Base-by-base conservation (phyloP, 163 green algal genomes). In the Trebouxia gelatinosa region DNA sequence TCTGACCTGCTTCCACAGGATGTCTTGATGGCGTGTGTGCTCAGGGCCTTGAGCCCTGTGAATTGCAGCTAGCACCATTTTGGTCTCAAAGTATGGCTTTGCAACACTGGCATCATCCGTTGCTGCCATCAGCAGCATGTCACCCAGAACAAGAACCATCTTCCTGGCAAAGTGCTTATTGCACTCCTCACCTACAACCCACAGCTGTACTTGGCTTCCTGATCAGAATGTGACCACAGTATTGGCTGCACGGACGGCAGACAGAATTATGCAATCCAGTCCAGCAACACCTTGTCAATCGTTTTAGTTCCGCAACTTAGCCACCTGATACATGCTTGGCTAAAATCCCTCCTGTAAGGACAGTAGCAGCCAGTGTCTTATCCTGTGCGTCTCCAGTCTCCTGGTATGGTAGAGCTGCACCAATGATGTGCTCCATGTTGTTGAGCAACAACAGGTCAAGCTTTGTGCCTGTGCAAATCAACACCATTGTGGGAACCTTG, bases 111-210 rank as follows among this genome's bases (percentile, higher is more conserved):
- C 13, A 21, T 35, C 74, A 23, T 80, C 82, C 11, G 37, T 57
- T 21, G 75, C 82, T 59, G 80, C n/a, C n/a, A n/a, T 77, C 37
- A 82, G 75, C 79, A 87, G 75, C 50, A 83, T 71, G 58, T 79
- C 40, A 13, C 58, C 62, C 6, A 83, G 66, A 32, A 46, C 32
- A 11, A 40, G 48, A 35, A 82, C 79, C 48, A 75, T 32, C 28
- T 64, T 35, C 26, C 23, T 43, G 9, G 34, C 48, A 75, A 26
- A 80, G 31, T 75, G 64, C 31, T 37, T 66, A 31, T 48, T 78
- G 4, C 32, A 31, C 11, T 78, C 71, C 17, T 72, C 64, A 4
- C 50, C 64, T 72, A 23, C 35, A 54, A 11, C 2, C 51, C 29
- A 65, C 23, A 65, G n/a, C n/a, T n/a, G n/a, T n/a, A n/a, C n/a